Evolutionary conservation across 1,284 basidiomycete species (phyloP), one percentile per base, ranked within the genome.

Genomic region (Trichosporon ovoides): DNA sequence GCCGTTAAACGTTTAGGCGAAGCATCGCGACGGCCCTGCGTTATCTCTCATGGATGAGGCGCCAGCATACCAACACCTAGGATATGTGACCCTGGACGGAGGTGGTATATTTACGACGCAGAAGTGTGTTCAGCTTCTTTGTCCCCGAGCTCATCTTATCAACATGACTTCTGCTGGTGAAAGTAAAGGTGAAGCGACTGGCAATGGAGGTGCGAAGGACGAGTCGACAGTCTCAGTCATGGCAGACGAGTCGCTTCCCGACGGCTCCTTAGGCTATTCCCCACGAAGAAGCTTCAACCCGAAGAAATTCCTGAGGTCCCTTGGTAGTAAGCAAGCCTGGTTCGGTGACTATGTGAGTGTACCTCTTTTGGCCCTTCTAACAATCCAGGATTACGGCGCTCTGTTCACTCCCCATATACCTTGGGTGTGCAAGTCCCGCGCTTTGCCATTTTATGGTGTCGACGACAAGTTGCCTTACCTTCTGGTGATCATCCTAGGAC

Each of bases 321-420:
- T 67, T 9, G 38, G 24, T 0, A 66, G 58, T 48, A 67, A 65
- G 48, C 63, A 69, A 7, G 68, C 60, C 2, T 69, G 66, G 68
- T 52, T 69, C 7, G 68, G 68, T n/a, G 66, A 69, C 53, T 69
- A 48, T 22, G 35, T 37, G 35, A 4, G 35, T n/a, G 9, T 37
- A 3, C 5, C 6, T 13, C 12, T 67, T 13, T n/a, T 12, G 11
- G 13, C 1, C 19, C 2, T 18, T 14, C 35, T 37, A 12, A 37
- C 35, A n/a, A 6, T 37, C 13, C 35, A 69, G 63, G 63, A 70
- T 58, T 68, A 70, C 31, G 67, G 49, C 12, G 61, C 66, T 0
- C 53, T 70, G 9, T 66, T 70, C 64, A 67, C 68, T 16, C 68
- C 68, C 20, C 66, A 67, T 57, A 65, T 70, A 24, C 68, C 68